These are phyloP conservation scores for Ogataea populi-albae DNA, from an alignment of 805 yeast species.

Conservation along the genomic window DNA sequence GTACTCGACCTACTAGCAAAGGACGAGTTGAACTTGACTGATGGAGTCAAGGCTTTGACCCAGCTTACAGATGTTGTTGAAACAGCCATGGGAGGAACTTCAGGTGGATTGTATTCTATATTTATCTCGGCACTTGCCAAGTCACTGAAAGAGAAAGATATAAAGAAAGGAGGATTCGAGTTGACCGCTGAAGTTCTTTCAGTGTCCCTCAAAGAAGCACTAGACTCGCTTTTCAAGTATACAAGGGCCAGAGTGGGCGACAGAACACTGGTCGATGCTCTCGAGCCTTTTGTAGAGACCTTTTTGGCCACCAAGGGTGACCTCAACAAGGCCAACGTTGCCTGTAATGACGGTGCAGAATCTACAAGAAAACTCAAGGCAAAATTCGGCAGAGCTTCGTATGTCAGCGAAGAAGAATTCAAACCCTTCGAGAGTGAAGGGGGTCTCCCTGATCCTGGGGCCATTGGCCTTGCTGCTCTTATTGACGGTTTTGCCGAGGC, in stretches of 20 bases:
- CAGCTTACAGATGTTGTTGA: constrained; percentile 81
- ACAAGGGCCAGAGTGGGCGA: constrained; percentile 90
- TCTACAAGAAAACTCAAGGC: constrained; percentile 74
- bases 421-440: constrained; percentile 50
- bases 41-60: constrained; percentile 58
- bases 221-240: constrained; percentile 74
- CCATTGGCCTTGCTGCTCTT: constrained; percentile 65
- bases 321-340: constrained; percentile 57
- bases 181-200: constrained; percentile 40
- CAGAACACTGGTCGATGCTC: constrained; percentile 82
- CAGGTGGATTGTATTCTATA: constrained; percentile 90
- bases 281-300: constrained; percentile 79
- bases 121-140: constrained; percentile 73
- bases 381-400: constrained; percentile 90
- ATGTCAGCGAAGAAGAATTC: constrained; percentile 65
- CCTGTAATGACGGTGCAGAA: constrained; percentile 75
- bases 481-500: constrained; percentile 31
- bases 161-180: constrained; percentile 23
- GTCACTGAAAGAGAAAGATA: constrained; percentile 43
- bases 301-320: constrained; percentile 48
- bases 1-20: constrained; percentile 51
- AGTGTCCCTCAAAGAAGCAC: constrained; percentile 53
- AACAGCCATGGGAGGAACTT: constrained; percentile 92
- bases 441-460: constrained; percentile 95
- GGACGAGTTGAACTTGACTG: constrained; percentile 37